Evolutionary conservation across 495 filamentous ascomycete genomes (phyloP).

Genomic region (Penicillium chermesinum): DNA sequence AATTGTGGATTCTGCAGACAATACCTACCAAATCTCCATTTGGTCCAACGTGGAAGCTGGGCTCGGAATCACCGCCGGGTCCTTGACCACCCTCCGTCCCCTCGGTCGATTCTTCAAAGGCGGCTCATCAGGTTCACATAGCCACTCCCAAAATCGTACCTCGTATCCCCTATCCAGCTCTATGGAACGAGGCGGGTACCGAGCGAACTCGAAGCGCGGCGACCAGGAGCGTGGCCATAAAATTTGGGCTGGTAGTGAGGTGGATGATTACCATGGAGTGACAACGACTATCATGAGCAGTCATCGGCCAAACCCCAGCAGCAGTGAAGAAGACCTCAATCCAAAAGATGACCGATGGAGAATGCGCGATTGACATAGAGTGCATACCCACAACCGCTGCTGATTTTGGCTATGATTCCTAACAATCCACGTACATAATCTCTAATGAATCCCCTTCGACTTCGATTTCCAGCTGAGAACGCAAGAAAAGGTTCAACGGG

Average conservation of each 20-base stretch:
- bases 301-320: conserved; percentile 6
- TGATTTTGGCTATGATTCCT: too few species aligned
- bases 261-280: conserved; percentile 20
- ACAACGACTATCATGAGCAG: conserved; percentile 27
- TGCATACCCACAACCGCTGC: too few species aligned
- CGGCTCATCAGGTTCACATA: neutral
- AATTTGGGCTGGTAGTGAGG: conserved; percentile 18
- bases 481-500: too few species aligned
- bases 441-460: too few species aligned
- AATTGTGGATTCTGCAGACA: conserved; percentile 13
- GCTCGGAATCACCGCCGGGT: conserved; percentile 37
- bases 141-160: conserved; percentile 6
- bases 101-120: conserved; percentile 17
- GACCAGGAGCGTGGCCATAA: conserved; percentile 10
- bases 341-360: conserved; percentile 15
- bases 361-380: too few species aligned
- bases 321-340: conserved; percentile 25
- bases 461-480: too few species aligned
- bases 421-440: too few species aligned
- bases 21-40: conserved; percentile 33
- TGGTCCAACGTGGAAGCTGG: conserved; percentile 37
- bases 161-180: conserved; percentile 20
- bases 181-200: conserved; percentile 8
- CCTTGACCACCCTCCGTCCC: conserved; percentile 33
- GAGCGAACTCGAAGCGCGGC: conserved; percentile 8